phyloP scores from a whole-genome alignment of 78 protist species.

The Dictyostelium brefeldianum region DNA sequence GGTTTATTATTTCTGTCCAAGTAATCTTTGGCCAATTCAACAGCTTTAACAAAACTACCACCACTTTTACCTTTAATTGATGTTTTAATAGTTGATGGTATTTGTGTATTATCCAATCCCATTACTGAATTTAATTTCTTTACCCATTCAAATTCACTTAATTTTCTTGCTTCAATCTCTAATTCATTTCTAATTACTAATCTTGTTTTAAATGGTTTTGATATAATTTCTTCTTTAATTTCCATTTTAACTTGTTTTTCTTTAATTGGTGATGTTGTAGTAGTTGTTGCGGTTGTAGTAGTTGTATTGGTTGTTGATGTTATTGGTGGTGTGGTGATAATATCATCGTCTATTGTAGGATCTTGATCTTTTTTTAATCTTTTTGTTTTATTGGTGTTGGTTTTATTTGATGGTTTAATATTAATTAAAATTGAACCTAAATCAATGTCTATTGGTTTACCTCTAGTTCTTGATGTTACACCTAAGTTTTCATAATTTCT shows the following conservation, averaged over 20 bases:
- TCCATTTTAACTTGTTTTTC: not conserved
- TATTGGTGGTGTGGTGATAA: not conserved
- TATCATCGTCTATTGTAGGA: not conserved
- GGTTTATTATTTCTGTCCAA: not conserved
- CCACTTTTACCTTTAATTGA: not conserved
- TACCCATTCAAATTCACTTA: constrained; percentile 10
- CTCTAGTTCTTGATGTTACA: not conserved
- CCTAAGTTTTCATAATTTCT: not conserved
- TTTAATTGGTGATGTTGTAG: not conserved
- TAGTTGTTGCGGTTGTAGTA: not conserved
- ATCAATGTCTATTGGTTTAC: not conserved
- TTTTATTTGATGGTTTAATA: not conserved
- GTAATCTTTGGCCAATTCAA: not conserved
- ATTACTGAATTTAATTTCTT: not conserved
- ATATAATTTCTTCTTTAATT: not conserved
- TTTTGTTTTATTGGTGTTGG: not conserved
- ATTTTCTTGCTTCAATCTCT: not conserved
- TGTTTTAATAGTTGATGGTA: not conserved
- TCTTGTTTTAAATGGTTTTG: not conserved
- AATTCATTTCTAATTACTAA: not conserved
- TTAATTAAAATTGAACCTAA: not conserved
- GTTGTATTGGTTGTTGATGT: not conserved
- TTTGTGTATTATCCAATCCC: constrained; percentile 11
- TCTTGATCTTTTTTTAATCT: not conserved
- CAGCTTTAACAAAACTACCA: not conserved